These are phyloP conservation scores for Pythium sukuiense DNA, from an alignment of 352 stramenopile species.

Conservation along the genomic window DNA sequence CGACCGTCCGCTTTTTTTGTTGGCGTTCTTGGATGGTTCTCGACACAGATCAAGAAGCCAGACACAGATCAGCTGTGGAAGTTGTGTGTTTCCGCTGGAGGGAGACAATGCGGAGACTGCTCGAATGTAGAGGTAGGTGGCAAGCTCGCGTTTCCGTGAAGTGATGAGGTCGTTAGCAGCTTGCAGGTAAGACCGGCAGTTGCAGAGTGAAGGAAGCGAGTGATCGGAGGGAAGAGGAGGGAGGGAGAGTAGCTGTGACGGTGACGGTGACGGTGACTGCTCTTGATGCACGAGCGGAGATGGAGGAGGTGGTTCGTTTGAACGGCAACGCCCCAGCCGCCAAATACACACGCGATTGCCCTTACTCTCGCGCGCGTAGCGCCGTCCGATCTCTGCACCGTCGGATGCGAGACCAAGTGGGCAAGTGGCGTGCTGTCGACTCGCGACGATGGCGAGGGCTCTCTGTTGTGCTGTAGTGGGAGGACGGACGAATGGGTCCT, in stretches of 20 bases:
- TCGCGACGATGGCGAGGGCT: not conserved
- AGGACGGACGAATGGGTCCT: not conserved
- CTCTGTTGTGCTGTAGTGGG: not conserved
- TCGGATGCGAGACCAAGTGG: constrained; percentile 26
- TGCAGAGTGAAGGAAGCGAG: constrained; percentile 21
- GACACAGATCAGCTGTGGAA: not conserved
- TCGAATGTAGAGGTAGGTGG: not conserved
- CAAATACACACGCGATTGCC: not conserved
- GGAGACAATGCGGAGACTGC: not conserved
- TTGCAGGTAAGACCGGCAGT: constrained; percentile 18
- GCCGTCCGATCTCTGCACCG: constrained; percentile 23
- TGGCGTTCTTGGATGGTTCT: not conserved
- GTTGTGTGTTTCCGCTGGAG: not conserved
- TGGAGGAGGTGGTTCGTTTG: not conserved
- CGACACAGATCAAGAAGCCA: constrained; percentile 7
- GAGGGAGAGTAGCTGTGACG: constrained; percentile 2
- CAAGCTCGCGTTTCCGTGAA: not conserved
- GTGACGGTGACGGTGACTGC: constrained; percentile 9
- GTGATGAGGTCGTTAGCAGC: not conserved
- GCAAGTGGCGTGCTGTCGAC: constrained; percentile 9
- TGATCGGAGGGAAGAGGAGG: not conserved
- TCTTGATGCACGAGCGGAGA: constrained; percentile 26
- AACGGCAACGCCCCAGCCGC: constrained; percentile 17
- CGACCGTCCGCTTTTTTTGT: not conserved
- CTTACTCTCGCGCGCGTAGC: constrained; percentile 10